These are phyloP conservation scores for Schwanniomyces occidentalis DNA, from an alignment of 805 yeast genomes.

Conservation along the genomic window DNA sequence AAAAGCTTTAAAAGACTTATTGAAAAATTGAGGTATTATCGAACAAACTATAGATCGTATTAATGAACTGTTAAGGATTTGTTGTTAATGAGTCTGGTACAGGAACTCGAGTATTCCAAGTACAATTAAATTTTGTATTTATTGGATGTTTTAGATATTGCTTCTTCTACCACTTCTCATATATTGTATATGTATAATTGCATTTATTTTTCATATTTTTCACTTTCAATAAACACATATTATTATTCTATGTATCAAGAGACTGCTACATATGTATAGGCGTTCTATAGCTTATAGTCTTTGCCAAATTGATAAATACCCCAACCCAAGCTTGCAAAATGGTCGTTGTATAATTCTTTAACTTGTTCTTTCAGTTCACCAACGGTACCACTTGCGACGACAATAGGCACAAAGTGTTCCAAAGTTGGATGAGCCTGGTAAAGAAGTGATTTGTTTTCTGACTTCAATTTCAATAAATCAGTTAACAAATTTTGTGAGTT, in stretches of 20 bases:
- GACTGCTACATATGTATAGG: too few species aligned
- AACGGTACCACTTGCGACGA: conserved; percentile 61
- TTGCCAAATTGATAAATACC: conserved; percentile 58
- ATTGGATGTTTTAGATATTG: too few species aligned
- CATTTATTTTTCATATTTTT: too few species aligned
- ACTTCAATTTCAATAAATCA: conserved; percentile 36
- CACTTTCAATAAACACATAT: too few species aligned
- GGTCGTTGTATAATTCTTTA: conserved; percentile 48
- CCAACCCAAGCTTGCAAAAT: conserved; percentile 60
- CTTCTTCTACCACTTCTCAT: too few species aligned
- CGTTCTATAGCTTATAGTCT: conserved; percentile 8
- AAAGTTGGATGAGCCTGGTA: conserved; percentile 68
- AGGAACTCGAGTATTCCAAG: too few species aligned
- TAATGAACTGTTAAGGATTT: too few species aligned
- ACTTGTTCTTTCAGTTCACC: conserved; percentile 32
- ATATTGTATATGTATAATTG: too few species aligned
- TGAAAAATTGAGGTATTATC: conserved; percentile 32
- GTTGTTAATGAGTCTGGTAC: too few species aligned
- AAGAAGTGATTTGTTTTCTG: conserved; percentile 32
- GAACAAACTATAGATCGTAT: too few species aligned
- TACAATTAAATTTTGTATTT: too few species aligned
- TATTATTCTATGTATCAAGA: too few species aligned
- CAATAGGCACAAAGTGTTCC: conserved; percentile 71
- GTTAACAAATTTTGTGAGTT: conserved; percentile 31
- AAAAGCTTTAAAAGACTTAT: conserved; percentile 38